Conservation (phyloP, 2,329 filamentous ascomycete genomes). For the Epichloe elymi region DNA sequence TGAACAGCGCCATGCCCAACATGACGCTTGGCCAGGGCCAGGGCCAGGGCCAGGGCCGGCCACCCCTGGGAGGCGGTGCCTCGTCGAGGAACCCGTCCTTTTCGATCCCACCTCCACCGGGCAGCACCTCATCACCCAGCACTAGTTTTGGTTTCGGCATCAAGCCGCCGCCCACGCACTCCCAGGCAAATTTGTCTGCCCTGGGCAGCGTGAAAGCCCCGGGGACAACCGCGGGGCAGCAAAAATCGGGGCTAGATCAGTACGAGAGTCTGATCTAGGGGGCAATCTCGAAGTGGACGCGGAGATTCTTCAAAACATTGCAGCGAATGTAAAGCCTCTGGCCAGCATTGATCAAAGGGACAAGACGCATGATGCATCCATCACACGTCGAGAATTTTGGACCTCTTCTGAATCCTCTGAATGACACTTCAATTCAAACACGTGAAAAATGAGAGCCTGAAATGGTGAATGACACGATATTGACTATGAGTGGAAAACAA, state of each 20-base stretch:
- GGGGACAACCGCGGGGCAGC: conserved; percentile 15
- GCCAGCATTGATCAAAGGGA: too few relatives aligned
- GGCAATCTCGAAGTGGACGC: background rate
- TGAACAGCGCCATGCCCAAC: conserved; percentile 32
- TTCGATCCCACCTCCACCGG: conserved; percentile 43
- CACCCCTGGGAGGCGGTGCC: conserved; percentile 10
- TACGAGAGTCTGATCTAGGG: conserved; percentile 51
- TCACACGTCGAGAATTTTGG: too few relatives aligned
- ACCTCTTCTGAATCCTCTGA: too few relatives aligned
- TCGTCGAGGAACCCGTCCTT: conserved; percentile 33
- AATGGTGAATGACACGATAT: too few relatives aligned
- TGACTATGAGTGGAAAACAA: too few relatives aligned
- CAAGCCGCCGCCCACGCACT: conserved; percentile 27
- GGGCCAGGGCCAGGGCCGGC: conserved; percentile 14
- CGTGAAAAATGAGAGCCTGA: too few relatives aligned
- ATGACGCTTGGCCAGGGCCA: conserved; percentile 31
- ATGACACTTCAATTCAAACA: too few relatives aligned
- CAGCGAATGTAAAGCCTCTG: too few relatives aligned
- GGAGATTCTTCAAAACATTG: too few relatives aligned
- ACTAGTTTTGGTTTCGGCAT: conserved; percentile 36
- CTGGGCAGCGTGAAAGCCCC: conserved; percentile 3
- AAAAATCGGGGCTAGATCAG: conserved; percentile 46
- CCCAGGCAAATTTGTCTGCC: background rate
- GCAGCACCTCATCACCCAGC: conserved; percentile 12
- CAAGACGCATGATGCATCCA: too few relatives aligned